phyloP scores from a whole-genome alignment of 1,284 basidiomycete genomes.

The Cutaneotrichosporon sp. region DNA sequence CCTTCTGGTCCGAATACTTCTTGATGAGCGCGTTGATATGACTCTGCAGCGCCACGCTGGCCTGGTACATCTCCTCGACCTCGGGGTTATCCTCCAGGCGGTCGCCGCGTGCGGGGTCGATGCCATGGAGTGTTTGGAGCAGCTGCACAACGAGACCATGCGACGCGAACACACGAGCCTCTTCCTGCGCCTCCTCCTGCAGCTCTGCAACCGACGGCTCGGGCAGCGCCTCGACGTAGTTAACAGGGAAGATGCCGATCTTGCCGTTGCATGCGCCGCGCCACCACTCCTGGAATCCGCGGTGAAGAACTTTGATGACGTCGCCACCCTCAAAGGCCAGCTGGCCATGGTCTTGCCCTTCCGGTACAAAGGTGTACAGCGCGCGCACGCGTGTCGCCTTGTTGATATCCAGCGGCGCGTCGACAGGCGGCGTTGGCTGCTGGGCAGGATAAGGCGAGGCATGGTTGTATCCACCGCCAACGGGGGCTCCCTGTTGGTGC shows the following conservation, averaged over 20 bases:
- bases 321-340: slow-evolving; percentile 90
- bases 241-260: slow-evolving; percentile 96
- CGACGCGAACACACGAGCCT: slow-evolving; percentile 64
- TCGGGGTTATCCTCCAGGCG: slow-evolving; percentile 92
- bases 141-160: slow-evolving; percentile 76
- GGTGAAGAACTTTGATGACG: slow-evolving; percentile 91
- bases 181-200: slow-evolving; percentile 78
- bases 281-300: slow-evolving; percentile 98
- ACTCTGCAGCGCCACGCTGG: slow-evolving; percentile 79
- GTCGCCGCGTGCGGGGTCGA: slow-evolving; percentile 70
- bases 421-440: no score
- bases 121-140: slow-evolving; percentile 67
- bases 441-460: no score
- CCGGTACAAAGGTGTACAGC: slow-evolving; percentile 82
- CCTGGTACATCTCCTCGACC: slow-evolving; percentile 85
- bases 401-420: slow-evolving; percentile 43
- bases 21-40: slow-evolving; percentile 96
- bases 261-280: slow-evolving; percentile 84
- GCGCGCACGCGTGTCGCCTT: slow-evolving; percentile 79
- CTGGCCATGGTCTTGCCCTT: slow-evolving; percentile 84
- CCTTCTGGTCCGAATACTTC: slow-evolving; percentile 87
- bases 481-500: no score
- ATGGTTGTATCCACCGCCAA: no score
- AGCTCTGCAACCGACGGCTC: slow-evolving; percentile 76
- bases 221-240: slow-evolving; percentile 90